Evolutionary conservation across 345 rosid species (phyloP).

Genomic region (Citrus glauca): DNA sequence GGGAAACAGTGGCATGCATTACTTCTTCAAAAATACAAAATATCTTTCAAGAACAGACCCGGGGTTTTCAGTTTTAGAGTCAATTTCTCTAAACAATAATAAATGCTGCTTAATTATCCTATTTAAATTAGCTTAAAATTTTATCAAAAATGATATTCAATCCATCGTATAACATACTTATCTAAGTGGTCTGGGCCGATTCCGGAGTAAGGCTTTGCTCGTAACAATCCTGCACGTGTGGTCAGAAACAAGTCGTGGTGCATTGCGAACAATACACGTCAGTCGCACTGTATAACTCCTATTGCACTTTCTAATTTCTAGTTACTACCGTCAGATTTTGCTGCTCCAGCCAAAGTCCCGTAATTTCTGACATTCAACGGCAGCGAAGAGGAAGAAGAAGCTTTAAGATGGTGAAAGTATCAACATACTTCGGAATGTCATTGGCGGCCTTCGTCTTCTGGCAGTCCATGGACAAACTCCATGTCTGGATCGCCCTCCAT

Average conservation of each 20-base stretch:
- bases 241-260: neutral
- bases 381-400: neutral
- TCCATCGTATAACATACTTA: no score
- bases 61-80: neutral
- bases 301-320: neutral
- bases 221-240: neutral
- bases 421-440: conserved; percentile 66
- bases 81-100: neutral
- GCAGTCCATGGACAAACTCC: conserved; percentile 88
- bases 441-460: conserved; percentile 81
- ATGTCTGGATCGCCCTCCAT: conserved; percentile 90
- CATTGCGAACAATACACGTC: neutral
- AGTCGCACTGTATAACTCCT: neutral
- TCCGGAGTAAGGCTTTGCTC: no score
- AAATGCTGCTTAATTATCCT: neutral
- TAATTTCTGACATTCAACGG: neutral
- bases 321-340: neutral
- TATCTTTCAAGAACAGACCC: neutral
- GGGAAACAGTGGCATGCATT: neutral
- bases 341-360: neutral
- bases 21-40: neutral
- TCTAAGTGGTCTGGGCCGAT: no score
- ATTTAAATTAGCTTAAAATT: neutral
- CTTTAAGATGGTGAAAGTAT: conserved; percentile 61
- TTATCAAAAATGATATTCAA: no score